Evolutionary conservation across 1,284 basidiomycete genomes (phyloP).

Genomic region (Malassezia cuniculi): DNA sequence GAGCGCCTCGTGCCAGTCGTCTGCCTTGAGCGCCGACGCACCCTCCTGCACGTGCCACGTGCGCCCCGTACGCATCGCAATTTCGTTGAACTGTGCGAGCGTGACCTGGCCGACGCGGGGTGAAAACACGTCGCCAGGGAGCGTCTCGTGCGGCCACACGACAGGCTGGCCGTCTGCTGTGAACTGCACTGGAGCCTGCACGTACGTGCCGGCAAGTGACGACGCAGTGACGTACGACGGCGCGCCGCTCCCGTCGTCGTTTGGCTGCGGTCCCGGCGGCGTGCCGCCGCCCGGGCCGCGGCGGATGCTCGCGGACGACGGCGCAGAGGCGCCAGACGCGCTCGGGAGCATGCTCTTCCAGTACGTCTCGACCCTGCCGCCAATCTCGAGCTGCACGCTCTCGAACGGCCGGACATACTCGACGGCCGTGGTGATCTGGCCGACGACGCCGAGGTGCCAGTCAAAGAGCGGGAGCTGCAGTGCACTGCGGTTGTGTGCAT

Average conservation of each 20-base stretch:
- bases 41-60: slow-evolving; percentile 15
- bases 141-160: slow-evolving; percentile 57
- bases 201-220: slow-evolving; percentile 73
- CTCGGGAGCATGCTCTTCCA: slow-evolving; percentile 44
- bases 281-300: slow-evolving; percentile 7
- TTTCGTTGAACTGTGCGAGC: slow-evolving; percentile 59
- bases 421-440: slow-evolving; percentile 83
- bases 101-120: slow-evolving; percentile 73
- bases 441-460: slow-evolving; percentile 80
- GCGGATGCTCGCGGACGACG: slow-evolving; percentile 13
- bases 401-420: slow-evolving; percentile 80
- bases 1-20: slow-evolving; percentile 29
- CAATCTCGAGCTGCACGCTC: slow-evolving; percentile 86
- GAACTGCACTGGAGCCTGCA: slow-evolving; percentile 76
- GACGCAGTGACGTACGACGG: slow-evolving; percentile 59
- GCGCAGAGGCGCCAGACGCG: slow-evolving; percentile 6
- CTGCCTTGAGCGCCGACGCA: slow-evolving; percentile 16
- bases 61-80: slow-evolving; percentile 49
- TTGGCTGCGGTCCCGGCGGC: slow-evolving; percentile 6
- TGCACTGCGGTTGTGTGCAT: slow-evolving; percentile 32
- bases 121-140: slow-evolving; percentile 63
- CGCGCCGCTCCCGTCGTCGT: slow-evolving; percentile 12
- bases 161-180: slow-evolving; percentile 81
- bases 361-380: slow-evolving; percentile 55
- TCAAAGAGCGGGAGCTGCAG: slow-evolving; percentile 63